Conservation (phyloP, 1,284 basidiomycete genomes). For the Xerocomus minutiporus region DNA sequence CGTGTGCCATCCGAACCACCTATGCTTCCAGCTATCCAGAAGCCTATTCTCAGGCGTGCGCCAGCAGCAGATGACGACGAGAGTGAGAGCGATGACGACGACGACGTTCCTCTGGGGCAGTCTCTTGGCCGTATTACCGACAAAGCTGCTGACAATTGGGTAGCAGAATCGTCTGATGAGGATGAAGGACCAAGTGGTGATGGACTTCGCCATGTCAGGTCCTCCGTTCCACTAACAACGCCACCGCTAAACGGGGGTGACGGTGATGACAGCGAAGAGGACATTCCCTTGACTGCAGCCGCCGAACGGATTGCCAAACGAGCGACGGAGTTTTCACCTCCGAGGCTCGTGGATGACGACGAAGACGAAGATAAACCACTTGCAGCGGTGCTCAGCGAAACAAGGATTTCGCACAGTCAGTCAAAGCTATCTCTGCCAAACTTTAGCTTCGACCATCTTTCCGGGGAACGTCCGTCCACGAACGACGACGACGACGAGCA, state of each 20-base stretch:
- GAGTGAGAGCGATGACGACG: conserved; percentile 46
- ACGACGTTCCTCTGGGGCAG: conserved; percentile 30
- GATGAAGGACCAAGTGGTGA: conserved; percentile 49
- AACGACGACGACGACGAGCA: conserved; percentile 45
- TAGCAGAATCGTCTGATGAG: conserved; percentile 55
- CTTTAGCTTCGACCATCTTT: conserved; percentile 40
- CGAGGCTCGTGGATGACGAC: conserved; percentile 21
- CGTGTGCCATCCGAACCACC: conserved; percentile 47
- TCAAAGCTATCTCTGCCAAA: conserved; percentile 45
- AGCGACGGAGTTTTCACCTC: conserved; percentile 18
- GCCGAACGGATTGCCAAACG: conserved; percentile 34
- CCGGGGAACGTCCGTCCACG: conserved; percentile 21
- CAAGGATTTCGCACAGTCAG: conserved; percentile 45
- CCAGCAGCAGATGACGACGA: conserved; percentile 44
- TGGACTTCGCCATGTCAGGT: conserved; percentile 42
- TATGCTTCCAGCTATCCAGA: conserved; percentile 51
- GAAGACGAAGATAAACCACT: conserved; percentile 69
- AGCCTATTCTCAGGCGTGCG: conserved; percentile 41
- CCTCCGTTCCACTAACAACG: conserved; percentile 14
- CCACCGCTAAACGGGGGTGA: conserved; percentile 11
- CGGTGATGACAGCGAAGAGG: conserved; percentile 65
- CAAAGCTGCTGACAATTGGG: conserved; percentile 45
- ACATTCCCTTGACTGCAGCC: conserved; percentile 65
- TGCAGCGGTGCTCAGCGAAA: conserved; percentile 53
- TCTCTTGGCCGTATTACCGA: conserved; percentile 25